A percentile compares a stretch with the other conserved stretches of the same genome.
These are phyloP conservation scores for Candida caryicola DNA, from an alignment of 805 yeast genomes.

Conservation along the genomic window DNA sequence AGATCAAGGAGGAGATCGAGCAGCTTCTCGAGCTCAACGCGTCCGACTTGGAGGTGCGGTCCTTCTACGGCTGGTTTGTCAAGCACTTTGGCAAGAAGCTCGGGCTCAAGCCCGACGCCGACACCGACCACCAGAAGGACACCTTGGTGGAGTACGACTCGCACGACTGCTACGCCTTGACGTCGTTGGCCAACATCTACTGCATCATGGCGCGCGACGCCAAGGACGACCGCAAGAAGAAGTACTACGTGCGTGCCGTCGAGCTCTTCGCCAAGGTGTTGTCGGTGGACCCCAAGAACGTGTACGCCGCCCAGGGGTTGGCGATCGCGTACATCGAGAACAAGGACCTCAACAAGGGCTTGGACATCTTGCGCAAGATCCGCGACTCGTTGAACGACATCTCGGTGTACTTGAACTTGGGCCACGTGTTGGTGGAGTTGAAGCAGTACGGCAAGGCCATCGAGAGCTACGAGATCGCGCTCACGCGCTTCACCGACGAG, in stretches of 20 bases:
- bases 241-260: constrained; percentile 83
- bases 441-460: constrained; percentile 82
- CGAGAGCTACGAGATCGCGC: constrained; percentile 82
- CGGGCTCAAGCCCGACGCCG: constrained; percentile 52
- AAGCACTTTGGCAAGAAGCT: constrained; percentile 54
- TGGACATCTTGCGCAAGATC: constrained; percentile 82
- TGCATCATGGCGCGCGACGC: constrained; percentile 76
- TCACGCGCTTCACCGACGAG: constrained; percentile 58
- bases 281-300: constrained; percentile 77
- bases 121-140: constrained; percentile 77
- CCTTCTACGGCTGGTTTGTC: constrained; percentile 90
- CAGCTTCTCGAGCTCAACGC: constrained; percentile 51
- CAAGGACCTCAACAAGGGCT: constrained; percentile 68
- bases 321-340: constrained; percentile 91
- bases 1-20: constrained; percentile 53
- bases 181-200: constrained; percentile 87
- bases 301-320: constrained; percentile 96
- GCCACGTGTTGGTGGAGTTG: constrained; percentile 81
- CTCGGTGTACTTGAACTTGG: constrained; percentile 79
- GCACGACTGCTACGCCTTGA: constrained; percentile 85
- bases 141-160: constrained; percentile 79
- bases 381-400: constrained; percentile 87
- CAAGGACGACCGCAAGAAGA: constrained; percentile 57
- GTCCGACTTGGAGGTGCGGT: constrained; percentile 75
- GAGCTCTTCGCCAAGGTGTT: constrained; percentile 88